Conservation (phyloP, 1,284 basidiomycete genomes). For the Ganoderma lucidum region DNA sequence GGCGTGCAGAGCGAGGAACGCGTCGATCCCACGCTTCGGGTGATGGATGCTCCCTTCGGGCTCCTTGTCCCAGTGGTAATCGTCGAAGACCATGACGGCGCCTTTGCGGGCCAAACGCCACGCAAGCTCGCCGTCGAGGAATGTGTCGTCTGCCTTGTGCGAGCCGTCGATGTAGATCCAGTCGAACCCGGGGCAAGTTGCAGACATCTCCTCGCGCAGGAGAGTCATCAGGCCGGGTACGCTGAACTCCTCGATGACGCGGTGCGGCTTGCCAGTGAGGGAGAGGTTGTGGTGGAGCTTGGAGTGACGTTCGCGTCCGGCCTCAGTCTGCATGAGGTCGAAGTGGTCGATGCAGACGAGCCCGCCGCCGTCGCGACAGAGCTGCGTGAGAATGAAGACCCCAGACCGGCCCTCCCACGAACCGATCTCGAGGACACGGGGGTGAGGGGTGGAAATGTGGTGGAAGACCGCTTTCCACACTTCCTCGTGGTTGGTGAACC, state of each 20-base stretch:
- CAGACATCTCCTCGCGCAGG: slow-evolving; percentile 53
- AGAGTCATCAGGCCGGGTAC: slow-evolving; percentile 57
- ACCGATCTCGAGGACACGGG: slow-evolving; percentile 65
- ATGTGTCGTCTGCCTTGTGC: slow-evolving; percentile 64
- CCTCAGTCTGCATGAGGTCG: slow-evolving; percentile 58
- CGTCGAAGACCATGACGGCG: slow-evolving; percentile 64
- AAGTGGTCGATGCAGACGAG: slow-evolving; percentile 67
- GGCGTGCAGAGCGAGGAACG: slow-evolving; percentile 57
- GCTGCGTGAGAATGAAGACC: slow-evolving; percentile 56
- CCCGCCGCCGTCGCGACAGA: slow-evolving; percentile 53
- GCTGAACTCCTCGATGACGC: slow-evolving; percentile 61
- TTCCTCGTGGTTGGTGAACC: slow-evolving; percentile 57
- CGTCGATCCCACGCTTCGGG: slow-evolving; percentile 63
- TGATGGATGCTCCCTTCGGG: slow-evolving; percentile 58
- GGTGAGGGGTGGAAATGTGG: slow-evolving; percentile 44
- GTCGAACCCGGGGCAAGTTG: slow-evolving; percentile 54
- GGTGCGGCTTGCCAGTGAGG: slow-evolving; percentile 51
- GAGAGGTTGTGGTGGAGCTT: slow-evolving; percentile 57
- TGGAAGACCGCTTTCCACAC: slow-evolving; percentile 53
- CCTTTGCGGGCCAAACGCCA: slow-evolving; percentile 62
- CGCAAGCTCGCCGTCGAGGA: slow-evolving; percentile 64
- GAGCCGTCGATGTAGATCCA: slow-evolving; percentile 69
- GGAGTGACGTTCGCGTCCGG: slow-evolving; percentile 54
- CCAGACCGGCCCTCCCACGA: slow-evolving; percentile 71
- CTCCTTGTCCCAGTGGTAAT: slow-evolving; percentile 62